Conservation (phyloP, 2,329 filamentous ascomycete genomes). For the Colletotrichum destructivum region DNA sequence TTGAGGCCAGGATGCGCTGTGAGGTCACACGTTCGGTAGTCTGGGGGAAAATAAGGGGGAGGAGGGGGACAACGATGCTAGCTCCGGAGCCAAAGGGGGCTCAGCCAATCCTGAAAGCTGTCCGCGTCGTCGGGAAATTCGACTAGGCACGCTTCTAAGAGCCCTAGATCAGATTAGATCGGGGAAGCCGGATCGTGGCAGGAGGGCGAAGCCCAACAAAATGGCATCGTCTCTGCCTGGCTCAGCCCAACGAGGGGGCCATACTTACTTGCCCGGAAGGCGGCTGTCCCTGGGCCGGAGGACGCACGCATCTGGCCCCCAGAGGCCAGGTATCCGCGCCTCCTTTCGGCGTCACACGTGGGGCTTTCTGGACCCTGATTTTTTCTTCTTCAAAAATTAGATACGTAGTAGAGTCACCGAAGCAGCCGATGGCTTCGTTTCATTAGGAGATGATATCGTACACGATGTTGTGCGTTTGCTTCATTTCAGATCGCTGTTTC, state of each 20-base stretch:
- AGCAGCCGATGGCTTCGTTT: neutral
- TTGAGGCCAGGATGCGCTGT: conserved; percentile 2
- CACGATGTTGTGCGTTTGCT: conserved; percentile 3
- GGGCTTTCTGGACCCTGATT: neutral
- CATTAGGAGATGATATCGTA: neutral
- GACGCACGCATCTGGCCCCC: neutral
- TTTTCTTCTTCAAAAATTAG: too few relatives aligned
- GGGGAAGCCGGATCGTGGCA: neutral
- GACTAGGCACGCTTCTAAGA: conserved; percentile 3
- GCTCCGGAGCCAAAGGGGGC: neutral
- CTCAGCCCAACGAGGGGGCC: neutral
- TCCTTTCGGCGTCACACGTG: conserved; percentile 10
- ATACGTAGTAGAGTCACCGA: neutral
- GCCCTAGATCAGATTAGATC: conserved; percentile 18
- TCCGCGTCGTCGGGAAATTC: neutral
- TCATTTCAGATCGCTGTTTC: neutral
- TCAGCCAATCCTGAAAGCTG: conserved; percentile 14
- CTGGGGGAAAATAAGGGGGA: too few relatives aligned
- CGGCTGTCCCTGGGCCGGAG: conserved; percentile 17
- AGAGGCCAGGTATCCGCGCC: neutral
- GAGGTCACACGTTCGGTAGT: conserved; percentile 16
- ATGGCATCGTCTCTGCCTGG: neutral
- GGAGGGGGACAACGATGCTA: conserved; percentile 14
- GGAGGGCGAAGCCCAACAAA: neutral
- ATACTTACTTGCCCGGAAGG: neutral